Conservation (phyloP, 768 basidiomycete genomes). For the Goffeauzyma gilvescens region DNA sequence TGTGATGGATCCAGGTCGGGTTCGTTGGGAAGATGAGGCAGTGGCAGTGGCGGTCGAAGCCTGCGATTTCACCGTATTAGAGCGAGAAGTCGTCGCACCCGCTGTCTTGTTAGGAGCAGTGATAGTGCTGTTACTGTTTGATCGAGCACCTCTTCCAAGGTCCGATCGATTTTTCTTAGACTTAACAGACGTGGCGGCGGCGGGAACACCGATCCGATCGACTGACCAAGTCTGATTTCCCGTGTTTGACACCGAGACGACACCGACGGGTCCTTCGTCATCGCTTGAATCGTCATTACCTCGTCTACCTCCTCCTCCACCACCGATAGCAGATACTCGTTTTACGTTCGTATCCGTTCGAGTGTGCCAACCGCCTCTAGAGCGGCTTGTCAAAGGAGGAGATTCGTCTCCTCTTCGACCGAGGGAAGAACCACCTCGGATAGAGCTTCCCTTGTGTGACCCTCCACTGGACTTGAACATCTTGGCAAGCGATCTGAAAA, state of each 20-base stretch:
- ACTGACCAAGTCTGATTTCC: conserved; percentile 24
- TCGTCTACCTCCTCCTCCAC: conserved; percentile 12
- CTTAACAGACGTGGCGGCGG: neutral
- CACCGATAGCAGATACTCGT: conserved; percentile 10
- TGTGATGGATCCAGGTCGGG: conserved; percentile 9
- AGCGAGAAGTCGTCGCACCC: conserved; percentile 8
- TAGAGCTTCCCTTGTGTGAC: conserved; percentile 11
- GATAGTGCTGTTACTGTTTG: conserved; percentile 22
- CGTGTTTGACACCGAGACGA: conserved; percentile 26
- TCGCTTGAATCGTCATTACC: conserved; percentile 16
- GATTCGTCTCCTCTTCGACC: conserved; percentile 20
- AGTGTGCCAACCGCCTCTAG: conserved; percentile 22
- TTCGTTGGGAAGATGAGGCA: neutral
- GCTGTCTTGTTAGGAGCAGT: conserved; percentile 14
- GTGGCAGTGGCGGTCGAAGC: conserved; percentile 6
- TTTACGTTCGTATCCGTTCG: conserved; percentile 28
- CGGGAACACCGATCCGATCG: conserved; percentile 16
- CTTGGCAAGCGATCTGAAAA: conserved; percentile 23
- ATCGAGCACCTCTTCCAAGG: conserved; percentile 13
- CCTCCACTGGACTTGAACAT: conserved; percentile 23
- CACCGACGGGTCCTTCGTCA: conserved; percentile 18
- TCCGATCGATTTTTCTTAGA: conserved; percentile 13
- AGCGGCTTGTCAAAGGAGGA: conserved; percentile 17
- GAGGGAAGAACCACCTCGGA: conserved; percentile 5
- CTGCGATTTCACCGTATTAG: conserved; percentile 17